Base-by-base conservation (phyloP, 2,329 filamentous ascomycete species). In the Elsinoe arachidis region DNA sequence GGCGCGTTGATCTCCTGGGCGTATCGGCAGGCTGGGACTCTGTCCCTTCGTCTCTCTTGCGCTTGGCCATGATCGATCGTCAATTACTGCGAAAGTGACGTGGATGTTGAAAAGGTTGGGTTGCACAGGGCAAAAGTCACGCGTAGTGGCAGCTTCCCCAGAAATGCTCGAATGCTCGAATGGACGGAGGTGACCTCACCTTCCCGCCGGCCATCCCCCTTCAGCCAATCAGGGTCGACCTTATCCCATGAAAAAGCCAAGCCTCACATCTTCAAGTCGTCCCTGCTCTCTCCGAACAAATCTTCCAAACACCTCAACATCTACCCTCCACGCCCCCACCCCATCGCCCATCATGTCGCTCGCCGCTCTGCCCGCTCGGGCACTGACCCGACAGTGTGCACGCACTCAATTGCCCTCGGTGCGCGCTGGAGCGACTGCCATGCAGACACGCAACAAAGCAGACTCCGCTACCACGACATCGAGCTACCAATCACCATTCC, bases 401-500 rank as follows among this genome's bases (percentile, higher is more conserved):
- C 73, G 74, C 60, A 72, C 74, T 67, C 70, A 72, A 67, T 67
- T 75, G 65, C 73, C 74, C 65, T 70, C 73, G 63, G 68, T 75
- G 64, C 72, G 74, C 67, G 73, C 73, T 61, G 67, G 71, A 67
- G 71, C 73, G 58, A 37, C 23, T 11, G 64, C 64, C 60, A 67
- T 73, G 65, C 74, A 76, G 66, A 70, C 71, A 66, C 74, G 73
- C 64, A 69, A 66, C 67, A 65, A 68, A 62, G 71, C 71, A 64
- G 68, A 69, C 59, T 64, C 64, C 43, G 65, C 66, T 60, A 68
- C 67, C 38, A 69, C 68, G 53, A 69, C 75, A 61, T 72, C 74
- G 62, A 71, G 70, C 62, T 78, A 76, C 72, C 72, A 74, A 64
- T 75, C 71, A 65, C 83, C 83, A 61, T 86, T 86, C 75, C 69